Conservation (phyloP, 495 filamentous ascomycete species). For the Neurospora africana region DNA sequence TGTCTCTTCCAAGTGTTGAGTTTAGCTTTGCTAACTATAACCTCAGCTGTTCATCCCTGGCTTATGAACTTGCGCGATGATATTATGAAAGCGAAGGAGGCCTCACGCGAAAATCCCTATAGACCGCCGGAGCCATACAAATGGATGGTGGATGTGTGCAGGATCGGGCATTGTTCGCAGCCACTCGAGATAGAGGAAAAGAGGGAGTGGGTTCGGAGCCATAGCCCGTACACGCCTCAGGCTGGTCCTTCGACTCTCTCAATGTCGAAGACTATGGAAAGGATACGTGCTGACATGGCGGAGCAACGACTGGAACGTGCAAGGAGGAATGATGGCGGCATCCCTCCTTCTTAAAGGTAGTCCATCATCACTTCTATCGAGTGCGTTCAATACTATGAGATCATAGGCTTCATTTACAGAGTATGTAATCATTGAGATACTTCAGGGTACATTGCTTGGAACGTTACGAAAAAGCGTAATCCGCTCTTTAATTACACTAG, state of each 20-base stretch:
- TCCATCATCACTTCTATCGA: not conserved
- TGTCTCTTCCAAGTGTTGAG: not conserved
- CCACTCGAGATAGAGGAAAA: not conserved
- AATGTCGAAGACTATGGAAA: too few relatives aligned
- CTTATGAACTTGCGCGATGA: conserved; percentile 6
- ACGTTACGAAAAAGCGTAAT: not conserved
- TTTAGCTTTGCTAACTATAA: not conserved
- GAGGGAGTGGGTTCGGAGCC: not conserved
- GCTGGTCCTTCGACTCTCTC: too few relatives aligned
- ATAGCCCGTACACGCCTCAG: not conserved
- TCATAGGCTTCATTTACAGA: too few relatives aligned
- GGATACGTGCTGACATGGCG: too few relatives aligned
- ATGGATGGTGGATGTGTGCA: conserved; percentile 1
- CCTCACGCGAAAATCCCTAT: not conserved
- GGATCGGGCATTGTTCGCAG: too few relatives aligned
- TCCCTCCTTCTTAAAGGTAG: too few relatives aligned
- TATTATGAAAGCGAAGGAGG: not conserved
- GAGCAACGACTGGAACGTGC: too few relatives aligned
- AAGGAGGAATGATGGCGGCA: too few relatives aligned
- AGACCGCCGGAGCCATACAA: not conserved
- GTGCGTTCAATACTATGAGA: too few relatives aligned
- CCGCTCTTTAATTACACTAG: not conserved
- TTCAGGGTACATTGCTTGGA: too few relatives aligned
- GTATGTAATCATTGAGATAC: not conserved
- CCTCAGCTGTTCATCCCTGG: conserved; percentile 8